Conservation (phyloP, 2,329 filamentous ascomycete species). For the Cryphonectria nitschkei region DNA sequence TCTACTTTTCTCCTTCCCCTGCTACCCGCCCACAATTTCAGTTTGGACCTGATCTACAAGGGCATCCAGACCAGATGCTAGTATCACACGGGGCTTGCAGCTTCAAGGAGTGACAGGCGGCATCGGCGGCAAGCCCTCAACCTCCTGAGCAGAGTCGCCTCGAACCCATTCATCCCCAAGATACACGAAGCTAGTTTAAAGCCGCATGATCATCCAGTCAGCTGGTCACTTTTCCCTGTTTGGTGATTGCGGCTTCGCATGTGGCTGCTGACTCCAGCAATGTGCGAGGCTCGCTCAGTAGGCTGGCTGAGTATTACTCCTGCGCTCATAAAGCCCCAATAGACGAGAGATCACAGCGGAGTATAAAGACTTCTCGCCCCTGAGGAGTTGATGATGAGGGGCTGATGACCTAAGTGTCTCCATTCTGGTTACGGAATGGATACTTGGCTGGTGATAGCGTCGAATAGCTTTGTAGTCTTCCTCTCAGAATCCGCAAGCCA, state of each 20-base stretch:
- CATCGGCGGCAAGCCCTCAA: not conserved
- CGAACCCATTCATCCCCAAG: not conserved
- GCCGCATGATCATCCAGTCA: not conserved
- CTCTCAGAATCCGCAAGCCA: not conserved
- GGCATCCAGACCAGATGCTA: not conserved
- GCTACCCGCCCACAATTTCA: not conserved
- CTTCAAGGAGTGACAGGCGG: not conserved
- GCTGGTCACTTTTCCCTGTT: conserved; percentile 1
- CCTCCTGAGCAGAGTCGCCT: not conserved
- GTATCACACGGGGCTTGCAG: not conserved
- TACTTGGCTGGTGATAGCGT: not conserved
- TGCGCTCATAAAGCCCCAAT: not conserved
- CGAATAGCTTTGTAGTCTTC: not conserved
- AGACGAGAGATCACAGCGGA: not conserved
- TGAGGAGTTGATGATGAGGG: not conserved
- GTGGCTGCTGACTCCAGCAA: not conserved
- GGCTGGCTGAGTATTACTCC: not conserved
- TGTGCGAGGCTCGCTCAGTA: not conserved
- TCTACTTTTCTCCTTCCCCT: too few species aligned
- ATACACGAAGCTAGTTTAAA: not conserved
- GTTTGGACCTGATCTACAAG: not conserved
- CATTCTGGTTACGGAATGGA: too few species aligned
- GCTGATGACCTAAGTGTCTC: not conserved
- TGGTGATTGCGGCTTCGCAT: not conserved
- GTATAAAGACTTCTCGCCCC: not conserved